These are phyloP conservation scores for Ajuga reptans DNA, from an alignment of 305 asterid genomes.

Conservation along the genomic window DNA sequence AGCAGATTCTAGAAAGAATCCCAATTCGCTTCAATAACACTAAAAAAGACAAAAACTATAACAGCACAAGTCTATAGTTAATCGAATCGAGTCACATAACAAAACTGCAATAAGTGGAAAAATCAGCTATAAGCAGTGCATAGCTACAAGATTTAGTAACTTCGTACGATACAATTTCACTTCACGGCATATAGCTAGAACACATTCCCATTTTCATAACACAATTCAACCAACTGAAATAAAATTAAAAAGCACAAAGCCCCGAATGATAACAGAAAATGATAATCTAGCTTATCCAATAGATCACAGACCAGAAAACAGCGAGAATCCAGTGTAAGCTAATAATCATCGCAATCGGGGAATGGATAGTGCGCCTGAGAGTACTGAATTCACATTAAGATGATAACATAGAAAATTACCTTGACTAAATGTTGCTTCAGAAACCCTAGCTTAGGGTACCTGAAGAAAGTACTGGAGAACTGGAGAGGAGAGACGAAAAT, in stretches of 20 bases:
- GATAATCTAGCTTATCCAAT: not conserved
- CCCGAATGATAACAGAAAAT: not conserved
- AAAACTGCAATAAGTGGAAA: not conserved
- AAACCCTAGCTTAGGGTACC: slow-evolving; percentile 31
- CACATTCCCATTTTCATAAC: not conserved
- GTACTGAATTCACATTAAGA: not conserved
- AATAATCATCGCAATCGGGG: not conserved
- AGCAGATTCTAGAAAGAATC: not conserved
- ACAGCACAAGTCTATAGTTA: not conserved
- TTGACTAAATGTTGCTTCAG: not conserved
- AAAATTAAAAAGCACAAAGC: not conserved
- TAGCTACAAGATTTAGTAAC: not conserved
- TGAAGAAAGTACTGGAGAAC: slow-evolving; percentile 12
- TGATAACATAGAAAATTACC: slow-evolving; percentile 10
- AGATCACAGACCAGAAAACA: not conserved
- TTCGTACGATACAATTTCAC: not conserved
- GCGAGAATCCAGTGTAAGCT: not conserved
- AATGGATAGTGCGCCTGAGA: not conserved
- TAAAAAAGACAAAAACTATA: not conserved
- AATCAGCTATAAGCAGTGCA: not conserved
- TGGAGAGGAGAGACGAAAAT: slow-evolving; percentile 1
- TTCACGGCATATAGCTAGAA: not conserved
- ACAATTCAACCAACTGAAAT: not conserved
- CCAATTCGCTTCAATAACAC: not conserved
- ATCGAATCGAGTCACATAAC: not conserved